Conservation (phyloP, 192 early-diverging fungal genomes). For the Pilaira anomala region DNA sequence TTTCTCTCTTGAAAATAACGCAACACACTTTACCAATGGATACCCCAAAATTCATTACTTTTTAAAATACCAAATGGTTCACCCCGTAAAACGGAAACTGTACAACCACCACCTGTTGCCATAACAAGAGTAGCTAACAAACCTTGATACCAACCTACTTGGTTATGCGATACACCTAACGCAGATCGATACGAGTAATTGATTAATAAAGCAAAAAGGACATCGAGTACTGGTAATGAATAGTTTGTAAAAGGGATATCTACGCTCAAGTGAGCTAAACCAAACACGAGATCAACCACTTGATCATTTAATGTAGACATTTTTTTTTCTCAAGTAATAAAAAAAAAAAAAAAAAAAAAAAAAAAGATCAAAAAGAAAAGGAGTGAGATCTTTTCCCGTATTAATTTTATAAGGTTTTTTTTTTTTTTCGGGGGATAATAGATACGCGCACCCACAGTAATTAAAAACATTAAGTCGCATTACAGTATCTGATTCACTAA, state of each 20-base stretch:
- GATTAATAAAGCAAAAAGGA: slow-evolving; percentile 20
- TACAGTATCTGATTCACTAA: too few species aligned
- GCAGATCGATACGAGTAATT: slow-evolving; percentile 24
- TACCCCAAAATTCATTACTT: slow-evolving; percentile 29
- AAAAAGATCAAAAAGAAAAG: slow-evolving; percentile 3
- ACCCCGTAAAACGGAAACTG: slow-evolving; percentile 28
- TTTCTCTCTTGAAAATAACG: too few species aligned
- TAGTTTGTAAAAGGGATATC: slow-evolving; percentile 4
- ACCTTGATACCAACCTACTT: slow-evolving; percentile 37
- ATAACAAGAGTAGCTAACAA: slow-evolving; percentile 32
- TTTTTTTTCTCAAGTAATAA: background rate
- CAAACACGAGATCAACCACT: background rate
- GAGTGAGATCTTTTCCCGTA: too few species aligned
- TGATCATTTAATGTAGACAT: slow-evolving; percentile 18
- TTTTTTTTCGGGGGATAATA: too few species aligned
- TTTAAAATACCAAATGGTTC: slow-evolving; percentile 29
- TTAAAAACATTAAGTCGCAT: too few species aligned
- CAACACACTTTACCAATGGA: slow-evolving; percentile 33
- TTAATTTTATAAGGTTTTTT: too few species aligned
- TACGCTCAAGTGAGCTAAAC: background rate
- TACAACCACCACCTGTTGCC: slow-evolving; percentile 32
- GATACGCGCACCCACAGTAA: too few species aligned
- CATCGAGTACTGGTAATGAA: slow-evolving; percentile 11
- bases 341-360: background rate
- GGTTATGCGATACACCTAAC: slow-evolving; percentile 24